Conservation (phyloP, 2,329 filamentous ascomycete genomes). For the Ascochyta lentis region DNA sequence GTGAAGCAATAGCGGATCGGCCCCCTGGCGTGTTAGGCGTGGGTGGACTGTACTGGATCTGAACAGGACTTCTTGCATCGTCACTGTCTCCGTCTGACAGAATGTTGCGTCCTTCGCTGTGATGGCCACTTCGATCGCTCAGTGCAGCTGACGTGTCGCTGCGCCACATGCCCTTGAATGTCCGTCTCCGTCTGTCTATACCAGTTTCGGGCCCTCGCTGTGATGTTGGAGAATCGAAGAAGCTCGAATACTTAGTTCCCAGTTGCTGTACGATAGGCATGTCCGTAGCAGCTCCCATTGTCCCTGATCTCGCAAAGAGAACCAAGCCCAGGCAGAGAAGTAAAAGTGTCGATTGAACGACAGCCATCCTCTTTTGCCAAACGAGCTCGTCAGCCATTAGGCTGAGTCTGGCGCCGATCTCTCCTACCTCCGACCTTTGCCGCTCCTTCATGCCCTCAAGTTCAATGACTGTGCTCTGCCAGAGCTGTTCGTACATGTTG, state of each 20-base stretch:
- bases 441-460: conserved; percentile 87
- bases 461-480: conserved; percentile 93
- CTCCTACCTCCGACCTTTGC: conserved; percentile 81
- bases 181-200: conserved; percentile 36
- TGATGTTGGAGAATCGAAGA: conserved; percentile 47
- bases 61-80: conserved; percentile 39
- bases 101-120: conserved; percentile 23
- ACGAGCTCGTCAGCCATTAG: conserved; percentile 91
- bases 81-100: conserved; percentile 44
- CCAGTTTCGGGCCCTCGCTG: conserved; percentile 37
- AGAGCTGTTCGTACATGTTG: conserved; percentile 92
- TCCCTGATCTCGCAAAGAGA: conserved; percentile 67
- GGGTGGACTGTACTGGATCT: conserved; percentile 43
- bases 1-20: conserved; percentile 1
- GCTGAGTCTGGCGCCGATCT: conserved; percentile 79
- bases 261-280: conserved; percentile 56
- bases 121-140: conserved; percentile 41
- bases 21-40: conserved; percentile 38
- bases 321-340: conserved; percentile 87
- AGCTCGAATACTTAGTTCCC: conserved; percentile 42
- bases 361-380: conserved; percentile 86
- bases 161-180: conserved; percentile 44
- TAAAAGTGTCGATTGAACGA: conserved; percentile 86
- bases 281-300: conserved; percentile 47
- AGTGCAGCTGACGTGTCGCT: conserved; percentile 41